phyloP scores from a whole-genome alignment of 352 stramenopile genomes.

The Thraustochytrium sp. region DNA sequence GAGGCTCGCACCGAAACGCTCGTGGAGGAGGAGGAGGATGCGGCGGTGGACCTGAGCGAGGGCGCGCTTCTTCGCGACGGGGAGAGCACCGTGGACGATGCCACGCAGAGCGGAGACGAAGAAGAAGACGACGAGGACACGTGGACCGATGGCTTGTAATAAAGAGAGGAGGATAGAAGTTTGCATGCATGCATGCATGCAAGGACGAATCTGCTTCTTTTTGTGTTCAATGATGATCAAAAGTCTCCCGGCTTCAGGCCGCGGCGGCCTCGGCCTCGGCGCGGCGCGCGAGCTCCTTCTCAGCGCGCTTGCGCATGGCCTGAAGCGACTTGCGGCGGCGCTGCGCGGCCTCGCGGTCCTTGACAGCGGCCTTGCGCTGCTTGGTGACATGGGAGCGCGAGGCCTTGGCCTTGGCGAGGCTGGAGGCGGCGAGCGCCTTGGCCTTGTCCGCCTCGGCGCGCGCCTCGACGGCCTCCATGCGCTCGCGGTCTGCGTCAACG shows the following conservation, averaged over 20 bases:
- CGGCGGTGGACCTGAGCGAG: too few relatives aligned
- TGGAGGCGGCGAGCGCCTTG: background rate
- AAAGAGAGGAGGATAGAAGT: too few relatives aligned
- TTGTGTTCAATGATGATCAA: background rate
- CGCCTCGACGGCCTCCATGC: slow-evolving; percentile 27
- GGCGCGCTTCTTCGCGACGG: background rate
- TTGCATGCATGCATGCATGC: too few relatives aligned
- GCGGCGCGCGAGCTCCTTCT: slow-evolving; percentile 35
- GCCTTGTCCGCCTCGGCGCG: background rate
- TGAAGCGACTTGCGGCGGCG: background rate
- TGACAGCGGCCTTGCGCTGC: slow-evolving; percentile 1
- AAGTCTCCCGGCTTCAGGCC: background rate
- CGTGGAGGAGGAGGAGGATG: background rate
- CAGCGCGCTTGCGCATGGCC: slow-evolving; percentile 31
- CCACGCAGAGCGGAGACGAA: background rate
- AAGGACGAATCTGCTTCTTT: background rate
- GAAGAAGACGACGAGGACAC: background rate
- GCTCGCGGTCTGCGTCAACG: slow-evolving; percentile 21
- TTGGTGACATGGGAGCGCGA: slow-evolving; percentile 30
- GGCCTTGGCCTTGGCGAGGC: background rate
- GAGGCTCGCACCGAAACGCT: too few relatives aligned
- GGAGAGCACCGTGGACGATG: background rate
- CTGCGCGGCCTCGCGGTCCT: slow-evolving; percentile 14
- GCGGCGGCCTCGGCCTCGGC: background rate
- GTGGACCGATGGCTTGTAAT: background rate